These are phyloP conservation scores for Hypoxylon fuscum DNA, from an alignment of 495 filamentous ascomycete genomes.

Conservation along the genomic window DNA sequence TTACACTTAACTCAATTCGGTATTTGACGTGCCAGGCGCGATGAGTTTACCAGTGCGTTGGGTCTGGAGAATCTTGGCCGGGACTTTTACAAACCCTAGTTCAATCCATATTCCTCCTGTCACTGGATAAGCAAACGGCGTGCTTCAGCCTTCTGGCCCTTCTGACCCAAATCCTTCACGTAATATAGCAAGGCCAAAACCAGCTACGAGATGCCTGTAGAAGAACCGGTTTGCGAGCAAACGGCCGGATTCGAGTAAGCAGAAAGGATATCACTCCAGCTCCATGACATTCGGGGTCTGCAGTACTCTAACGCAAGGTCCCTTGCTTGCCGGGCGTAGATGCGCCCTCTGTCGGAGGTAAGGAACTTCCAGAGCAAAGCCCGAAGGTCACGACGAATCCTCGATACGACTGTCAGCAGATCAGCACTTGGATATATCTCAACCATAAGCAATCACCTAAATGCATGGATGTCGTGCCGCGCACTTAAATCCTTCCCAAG, in stretches of 20 bases:
- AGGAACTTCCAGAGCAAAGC: neutral
- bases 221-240: conserved; percentile 6
- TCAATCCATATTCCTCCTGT: conserved; percentile 13
- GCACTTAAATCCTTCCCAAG: conserved; percentile 29
- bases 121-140: neutral
- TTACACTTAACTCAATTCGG: conserved; percentile 11
- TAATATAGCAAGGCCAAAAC: conserved; percentile 2
- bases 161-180: conserved; percentile 32
- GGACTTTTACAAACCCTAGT: conserved; percentile 1
- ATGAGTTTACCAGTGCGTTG: conserved; percentile 29
- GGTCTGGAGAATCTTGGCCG: conserved; percentile 22
- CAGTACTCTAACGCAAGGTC: conserved; percentile 6
- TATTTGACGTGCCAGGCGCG: conserved; percentile 9
- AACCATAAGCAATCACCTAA: conserved; percentile 21
- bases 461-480: conserved; percentile 31
- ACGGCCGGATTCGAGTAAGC: conserved; percentile 6
- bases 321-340: conserved; percentile 1
- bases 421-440: conserved; percentile 29
- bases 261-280: conserved; percentile 7
- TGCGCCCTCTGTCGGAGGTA: conserved; percentile 8
- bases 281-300: conserved; percentile 13
- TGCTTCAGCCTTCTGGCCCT: conserved; percentile 9
- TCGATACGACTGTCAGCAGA: conserved; percentile 16
- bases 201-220: conserved; percentile 6
- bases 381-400: neutral